Base-by-base conservation (phyloP, 768 basidiomycete species). In the Chalciporus pseudorubinellus region DNA sequence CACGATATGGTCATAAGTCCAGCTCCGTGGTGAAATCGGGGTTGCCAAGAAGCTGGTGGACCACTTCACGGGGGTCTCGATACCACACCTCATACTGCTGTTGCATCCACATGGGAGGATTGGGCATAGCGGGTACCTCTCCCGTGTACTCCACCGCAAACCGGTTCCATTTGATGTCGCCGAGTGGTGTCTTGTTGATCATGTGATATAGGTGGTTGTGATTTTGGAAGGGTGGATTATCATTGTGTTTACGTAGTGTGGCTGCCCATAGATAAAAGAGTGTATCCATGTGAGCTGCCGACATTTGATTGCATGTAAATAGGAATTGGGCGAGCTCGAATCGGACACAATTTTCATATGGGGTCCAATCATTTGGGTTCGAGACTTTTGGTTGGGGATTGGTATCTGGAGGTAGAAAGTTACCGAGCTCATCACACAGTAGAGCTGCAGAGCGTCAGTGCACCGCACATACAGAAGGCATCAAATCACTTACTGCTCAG, bases 81-180 rank as follows among this genome's bases (percentile, higher is more conserved):
- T 53, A 71, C 64, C 65, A 69, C 21, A 71, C 59, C 20, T 68
- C 57, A 26, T 59, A 70, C 2, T 45, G 44, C 26, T 59, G 45
- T 0, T 50, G 47, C 59, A 66, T 71, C 69, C 67, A 71, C 9
- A 58, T 38, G 3, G 28, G 39, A 22, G 26, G 26, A 26, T 26
- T 26, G 26, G 6, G 26, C 26, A 6, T 26, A 26, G 26, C 26
- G 26, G 26, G 26, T 26, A 26, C 26, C 19, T 45, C 48, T 3
- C 63, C 63, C 0, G 45, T 47, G 29, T 72, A 74, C 3, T 51
- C 33, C 9, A 71, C 33, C 2, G 51, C 45, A 48, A 76, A 67
- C 0, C 52, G 59, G n/a, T 66, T 29, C 75, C 76, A 77, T 0
- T 72, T 66, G 11, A 63, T 62, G 24, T 70, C 69, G 9, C 74